phyloP scores from a whole-genome alignment of 2,329 filamentous ascomycete genomes.

The Sporothrix dimorphospora region DNA sequence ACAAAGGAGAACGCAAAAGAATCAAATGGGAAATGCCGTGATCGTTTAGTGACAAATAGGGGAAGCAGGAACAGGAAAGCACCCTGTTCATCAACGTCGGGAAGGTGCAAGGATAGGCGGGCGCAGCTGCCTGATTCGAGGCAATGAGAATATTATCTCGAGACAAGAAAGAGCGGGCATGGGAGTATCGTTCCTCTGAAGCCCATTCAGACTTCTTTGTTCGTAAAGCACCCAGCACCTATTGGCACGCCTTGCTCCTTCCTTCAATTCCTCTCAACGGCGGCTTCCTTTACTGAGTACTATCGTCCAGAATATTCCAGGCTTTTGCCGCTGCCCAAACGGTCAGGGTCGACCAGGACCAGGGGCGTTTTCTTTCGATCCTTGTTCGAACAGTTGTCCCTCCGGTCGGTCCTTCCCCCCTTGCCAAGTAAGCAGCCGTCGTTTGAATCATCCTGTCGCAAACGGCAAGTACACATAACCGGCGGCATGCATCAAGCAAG shows the following conservation, averaged over 20 bases:
- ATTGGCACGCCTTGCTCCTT: neutral
- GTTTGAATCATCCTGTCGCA: neutral
- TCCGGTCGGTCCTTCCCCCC: neutral
- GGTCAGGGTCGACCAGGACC: neutral
- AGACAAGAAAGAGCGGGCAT: conserved; percentile 16
- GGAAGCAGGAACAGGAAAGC: neutral
- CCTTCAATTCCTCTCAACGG: neutral
- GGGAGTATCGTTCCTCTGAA: neutral
- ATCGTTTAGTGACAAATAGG: neutral
- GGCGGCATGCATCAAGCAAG: neutral
- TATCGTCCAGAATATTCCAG: neutral
- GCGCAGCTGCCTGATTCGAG: conserved; percentile 8
- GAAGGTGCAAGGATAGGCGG: conserved; percentile 2
- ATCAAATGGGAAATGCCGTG: neutral
- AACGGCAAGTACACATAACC: neutral
- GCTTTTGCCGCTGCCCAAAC: neutral
- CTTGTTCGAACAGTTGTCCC: neutral
- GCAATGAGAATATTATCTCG: neutral
- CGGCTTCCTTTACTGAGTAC: neutral
- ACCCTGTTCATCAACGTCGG: neutral
- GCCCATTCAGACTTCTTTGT: neutral
- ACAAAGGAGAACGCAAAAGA: neutral
- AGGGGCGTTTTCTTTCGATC: neutral
- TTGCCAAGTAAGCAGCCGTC: neutral
- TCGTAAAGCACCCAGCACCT: neutral